Percentiles rank a stretch among this genome's conserved stretches.
These are phyloP conservation scores for Ampelomyces quisqualis DNA, from an alignment of 2,329 filamentous ascomycete genomes.

Conservation along the genomic window DNA sequence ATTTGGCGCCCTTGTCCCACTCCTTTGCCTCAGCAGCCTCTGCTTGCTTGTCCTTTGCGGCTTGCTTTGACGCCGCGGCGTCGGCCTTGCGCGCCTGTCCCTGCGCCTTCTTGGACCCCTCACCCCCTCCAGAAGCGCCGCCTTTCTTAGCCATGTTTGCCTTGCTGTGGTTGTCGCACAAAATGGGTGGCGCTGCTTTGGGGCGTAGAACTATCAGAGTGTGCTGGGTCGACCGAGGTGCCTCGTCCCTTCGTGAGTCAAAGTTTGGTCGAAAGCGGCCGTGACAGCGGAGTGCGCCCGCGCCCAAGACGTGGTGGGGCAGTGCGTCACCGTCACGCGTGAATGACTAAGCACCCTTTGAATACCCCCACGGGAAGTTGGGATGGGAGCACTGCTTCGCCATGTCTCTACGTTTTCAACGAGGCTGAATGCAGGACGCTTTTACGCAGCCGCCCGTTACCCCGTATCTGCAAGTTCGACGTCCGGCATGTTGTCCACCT, in stretches of 20 bases:
- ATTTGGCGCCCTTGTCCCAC: slow-evolving; percentile 86
- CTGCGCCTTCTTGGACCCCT: slow-evolving; percentile 76
- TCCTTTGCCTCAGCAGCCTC: slow-evolving; percentile 69
- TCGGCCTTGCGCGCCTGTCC: slow-evolving; percentile 94
- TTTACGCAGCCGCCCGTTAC: no score
- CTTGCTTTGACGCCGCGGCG: slow-evolving; percentile 75
- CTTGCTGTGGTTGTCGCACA: no score
- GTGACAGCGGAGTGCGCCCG: slow-evolving; percentile 6
- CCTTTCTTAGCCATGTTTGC: slow-evolving; percentile 52
- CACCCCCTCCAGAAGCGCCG: slow-evolving; percentile 63
- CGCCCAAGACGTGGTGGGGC: slow-evolving; percentile 8
- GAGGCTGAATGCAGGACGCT: no score
- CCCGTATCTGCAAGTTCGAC: no score
- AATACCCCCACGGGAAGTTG: no score
- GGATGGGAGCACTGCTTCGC: no score
- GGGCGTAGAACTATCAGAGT: no score
- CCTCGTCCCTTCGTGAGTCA: no score
- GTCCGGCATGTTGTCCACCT: no score
- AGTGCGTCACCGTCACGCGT: slow-evolving; percentile 13
- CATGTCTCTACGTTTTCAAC: no score
- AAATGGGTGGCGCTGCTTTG: no score
- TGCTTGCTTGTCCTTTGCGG: slow-evolving; percentile 65
- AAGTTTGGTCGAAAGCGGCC: slow-evolving; percentile 13
- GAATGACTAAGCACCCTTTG: slow-evolving; percentile 16
- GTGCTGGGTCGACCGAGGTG: no score